Percentiles rank a stretch among this genome's conserved stretches.
Conservation (phyloP, 1,139 yeast species). For the Zygosaccharomyces sapae region DNA sequence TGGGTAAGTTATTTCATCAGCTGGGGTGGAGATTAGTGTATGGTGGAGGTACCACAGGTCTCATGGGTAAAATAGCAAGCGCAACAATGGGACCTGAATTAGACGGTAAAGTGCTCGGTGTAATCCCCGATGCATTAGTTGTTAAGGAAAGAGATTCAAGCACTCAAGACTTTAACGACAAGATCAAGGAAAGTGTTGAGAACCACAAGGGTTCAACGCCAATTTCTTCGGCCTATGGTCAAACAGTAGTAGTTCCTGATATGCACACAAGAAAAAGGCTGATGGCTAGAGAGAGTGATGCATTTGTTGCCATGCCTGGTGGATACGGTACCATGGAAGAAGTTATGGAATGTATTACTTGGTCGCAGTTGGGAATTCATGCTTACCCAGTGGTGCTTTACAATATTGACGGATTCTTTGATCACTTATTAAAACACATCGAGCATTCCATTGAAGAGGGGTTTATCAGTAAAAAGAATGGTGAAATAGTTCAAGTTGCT, state of each 20-base stretch:
- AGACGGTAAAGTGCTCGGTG: slow-evolving; percentile 79
- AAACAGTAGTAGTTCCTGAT: slow-evolving; percentile 78
- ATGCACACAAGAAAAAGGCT: slow-evolving; percentile 86
- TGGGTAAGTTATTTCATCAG: slow-evolving; percentile 58
- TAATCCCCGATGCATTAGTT: slow-evolving; percentile 79
- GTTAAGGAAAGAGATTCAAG: slow-evolving; percentile 55
- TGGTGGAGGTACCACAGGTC: slow-evolving; percentile 84
- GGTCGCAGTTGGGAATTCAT: slow-evolving; percentile 88
- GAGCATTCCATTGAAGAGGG: slow-evolving; percentile 55
- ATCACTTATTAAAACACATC: slow-evolving; percentile 60
- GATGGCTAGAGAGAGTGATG: slow-evolving; percentile 86
- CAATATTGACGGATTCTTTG: slow-evolving; percentile 78
- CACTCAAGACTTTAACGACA: slow-evolving; percentile 41
- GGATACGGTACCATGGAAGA: slow-evolving; percentile 91
- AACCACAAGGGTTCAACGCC: slow-evolving; percentile 59
- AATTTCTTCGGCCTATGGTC: slow-evolving; percentile 65
- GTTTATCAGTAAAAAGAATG: slow-evolving; percentile 64
- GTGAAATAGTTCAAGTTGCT: slow-evolving; percentile 67
- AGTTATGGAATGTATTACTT: slow-evolving; percentile 82
- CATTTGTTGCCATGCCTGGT: slow-evolving; percentile 87
- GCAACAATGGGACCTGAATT: slow-evolving; percentile 51
- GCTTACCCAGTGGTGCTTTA: slow-evolving; percentile 71
- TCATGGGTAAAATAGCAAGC: slow-evolving; percentile 84
- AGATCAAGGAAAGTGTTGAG: slow-evolving; percentile 43
- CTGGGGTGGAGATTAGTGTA: slow-evolving; percentile 74